phyloP scores from a whole-genome alignment of 345 rosid genomes.

The Luvunga scandens region DNA sequence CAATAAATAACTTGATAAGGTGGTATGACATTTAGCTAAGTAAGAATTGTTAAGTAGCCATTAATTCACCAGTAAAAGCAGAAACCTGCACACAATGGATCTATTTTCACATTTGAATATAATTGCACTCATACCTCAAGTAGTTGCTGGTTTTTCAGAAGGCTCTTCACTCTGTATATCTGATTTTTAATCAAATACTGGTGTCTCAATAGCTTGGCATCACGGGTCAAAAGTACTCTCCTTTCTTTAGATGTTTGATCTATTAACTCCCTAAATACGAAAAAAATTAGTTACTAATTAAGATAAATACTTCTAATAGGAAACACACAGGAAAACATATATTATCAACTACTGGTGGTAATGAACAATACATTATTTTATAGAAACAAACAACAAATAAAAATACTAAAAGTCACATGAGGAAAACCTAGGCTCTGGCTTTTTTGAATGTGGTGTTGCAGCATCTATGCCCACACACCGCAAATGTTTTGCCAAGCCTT shows the following conservation, averaged over 20 bases:
- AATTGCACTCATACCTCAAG: slow-evolving; percentile 61
- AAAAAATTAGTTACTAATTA: not conserved
- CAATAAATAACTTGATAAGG: not conserved
- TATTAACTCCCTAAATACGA: slow-evolving; percentile 62
- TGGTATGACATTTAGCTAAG: not conserved
- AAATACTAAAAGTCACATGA: not conserved
- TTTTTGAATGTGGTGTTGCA: slow-evolving; percentile 64
- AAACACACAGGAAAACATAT: not conserved
- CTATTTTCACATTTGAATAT: not conserved
- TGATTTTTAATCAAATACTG: slow-evolving; percentile 75
- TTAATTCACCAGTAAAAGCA: not conserved
- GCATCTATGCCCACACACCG: slow-evolving; percentile 95
- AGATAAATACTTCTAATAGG: not conserved
- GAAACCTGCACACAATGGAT: not conserved
- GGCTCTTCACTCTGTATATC: slow-evolving; percentile 73
- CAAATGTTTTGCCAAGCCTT: slow-evolving; percentile 94
- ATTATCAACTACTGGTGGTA: not conserved
- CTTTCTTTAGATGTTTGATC: slow-evolving; percentile 75
- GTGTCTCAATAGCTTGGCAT: slow-evolving; percentile 79
- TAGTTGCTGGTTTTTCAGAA: slow-evolving; percentile 86
- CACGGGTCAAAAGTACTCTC: slow-evolving; percentile 84
- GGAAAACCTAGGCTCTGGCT: slow-evolving; percentile 71
- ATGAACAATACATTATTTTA: not conserved
- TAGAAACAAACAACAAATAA: not conserved
- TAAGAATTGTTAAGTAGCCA: not conserved